These are phyloP conservation scores for Capillidium heterosporum DNA, from an alignment of 371 early-diverging fungal genomes.

Conservation along the genomic window DNA sequence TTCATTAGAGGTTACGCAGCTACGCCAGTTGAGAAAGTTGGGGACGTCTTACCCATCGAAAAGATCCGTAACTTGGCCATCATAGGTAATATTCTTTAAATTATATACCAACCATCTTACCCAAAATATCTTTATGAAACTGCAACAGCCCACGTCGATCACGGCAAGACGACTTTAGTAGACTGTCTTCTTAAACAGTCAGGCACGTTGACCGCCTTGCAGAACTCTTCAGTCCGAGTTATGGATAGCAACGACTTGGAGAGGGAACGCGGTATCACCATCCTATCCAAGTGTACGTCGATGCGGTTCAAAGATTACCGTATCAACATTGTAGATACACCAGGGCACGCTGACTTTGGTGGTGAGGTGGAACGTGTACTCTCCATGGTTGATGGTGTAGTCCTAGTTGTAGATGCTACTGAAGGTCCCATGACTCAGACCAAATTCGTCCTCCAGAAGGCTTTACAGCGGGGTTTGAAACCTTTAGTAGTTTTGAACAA, in stretches of 20 bases:
- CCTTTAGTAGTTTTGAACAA: slow-evolving; percentile 66
- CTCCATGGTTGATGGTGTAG: slow-evolving; percentile 65
- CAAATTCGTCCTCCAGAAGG: slow-evolving; percentile 60
- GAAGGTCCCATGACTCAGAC: slow-evolving; percentile 78
- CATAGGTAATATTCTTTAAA: not conserved
- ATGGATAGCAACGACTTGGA: slow-evolving; percentile 74
- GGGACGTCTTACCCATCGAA: not conserved
- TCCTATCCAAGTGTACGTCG: slow-evolving; percentile 54
- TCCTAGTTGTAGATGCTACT: slow-evolving; percentile 59
- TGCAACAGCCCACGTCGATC: slow-evolving; percentile 83
- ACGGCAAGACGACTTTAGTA: slow-evolving; percentile 98
- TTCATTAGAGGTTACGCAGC: no score
- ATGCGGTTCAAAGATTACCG: slow-evolving; percentile 31
- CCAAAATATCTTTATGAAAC: not conserved
- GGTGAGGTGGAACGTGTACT: slow-evolving; percentile 75
- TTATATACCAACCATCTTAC: not conserved
- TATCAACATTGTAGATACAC: slow-evolving; percentile 71
- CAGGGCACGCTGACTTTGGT: slow-evolving; percentile 61
- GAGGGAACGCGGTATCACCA: slow-evolving; percentile 69
- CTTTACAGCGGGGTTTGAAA: slow-evolving; percentile 33
- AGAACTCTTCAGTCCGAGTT: slow-evolving; percentile 24
- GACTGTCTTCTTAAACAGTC: slow-evolving; percentile 80
- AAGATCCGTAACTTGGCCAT: not conserved
- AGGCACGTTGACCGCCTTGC: slow-evolving; percentile 11
- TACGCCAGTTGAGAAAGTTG: not conserved